Base-by-base conservation (phyloP, 176 grass and related monocot genomes). In the Luzula sylvatica region DNA sequence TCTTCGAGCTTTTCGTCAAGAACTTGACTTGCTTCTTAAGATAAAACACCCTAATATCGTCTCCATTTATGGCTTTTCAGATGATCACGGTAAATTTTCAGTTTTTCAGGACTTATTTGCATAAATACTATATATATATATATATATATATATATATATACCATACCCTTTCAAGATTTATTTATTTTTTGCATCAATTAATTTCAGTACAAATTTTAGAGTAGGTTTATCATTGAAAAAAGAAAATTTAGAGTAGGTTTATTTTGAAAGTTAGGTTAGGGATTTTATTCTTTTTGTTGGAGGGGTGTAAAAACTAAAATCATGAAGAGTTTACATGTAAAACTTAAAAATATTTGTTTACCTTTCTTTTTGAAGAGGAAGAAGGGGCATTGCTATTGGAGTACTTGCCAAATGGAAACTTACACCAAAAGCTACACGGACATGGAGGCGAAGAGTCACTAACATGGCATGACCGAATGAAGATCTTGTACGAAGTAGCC, bases 381-480 rank as follows among this genome's bases (percentile, higher is more conserved):
- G 81, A 72, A 35, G 88, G 88, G n/a, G 88, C 79, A 0, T 41
- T 95, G 20, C 57, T 95, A 15, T 65, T 95, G 5, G 89, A 95
- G 53, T 88, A 88, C 77, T 65, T 78, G 53, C 26, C 76, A 9
- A 75, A 72, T 50, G 83, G 89, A 44, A 95, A 65, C 47, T 85
- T 95, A 12, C 66, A 70, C 53, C 76, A 71, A n/a, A 65, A 66
- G 7, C 72, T 94, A n/a, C 77, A 77, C 49, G 43, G 61, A 21
- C 15, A 15, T 50, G 6, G n/a, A 2, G 8, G 12, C 25, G 52
- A 42, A 13, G 11, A 47, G 2, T 52, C 67, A 4, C 47, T 95
- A n/a, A 1, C 80, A 4, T 95, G 89, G 89, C 1, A 41, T 13
- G 65, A 62, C 5, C 70, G 89, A 19, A 85, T 75, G 83, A 73